Evolutionary conservation across 129 eudicot genomes (phyloP).

Genomic region (Mikania micrantha): DNA sequence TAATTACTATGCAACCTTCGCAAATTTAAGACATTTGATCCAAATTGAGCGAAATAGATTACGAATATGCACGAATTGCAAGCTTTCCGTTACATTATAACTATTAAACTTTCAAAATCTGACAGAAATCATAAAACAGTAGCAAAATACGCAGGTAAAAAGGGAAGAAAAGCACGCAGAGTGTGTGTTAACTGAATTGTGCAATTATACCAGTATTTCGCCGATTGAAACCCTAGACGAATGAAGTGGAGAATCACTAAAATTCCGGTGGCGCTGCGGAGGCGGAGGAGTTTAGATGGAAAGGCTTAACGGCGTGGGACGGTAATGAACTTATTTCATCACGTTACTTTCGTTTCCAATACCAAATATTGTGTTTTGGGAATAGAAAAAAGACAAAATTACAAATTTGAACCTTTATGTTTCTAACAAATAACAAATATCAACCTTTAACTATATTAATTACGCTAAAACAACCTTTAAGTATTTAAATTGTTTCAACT

Average conservation of each 20-base stretch:
- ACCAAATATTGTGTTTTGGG: too few relatives aligned
- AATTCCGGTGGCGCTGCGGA: neutral
- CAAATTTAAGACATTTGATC: neutral
- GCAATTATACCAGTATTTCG: neutral
- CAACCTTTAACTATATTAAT: too few relatives aligned
- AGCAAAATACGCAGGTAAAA: neutral
- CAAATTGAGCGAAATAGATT: neutral
- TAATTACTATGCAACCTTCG: neutral
- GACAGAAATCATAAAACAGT: neutral
- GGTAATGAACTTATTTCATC: neutral
- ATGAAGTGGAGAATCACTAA: neutral
- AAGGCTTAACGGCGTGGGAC: neutral
- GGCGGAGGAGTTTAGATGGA: neutral
- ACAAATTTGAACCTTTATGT: too few relatives aligned
- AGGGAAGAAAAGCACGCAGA: neutral
- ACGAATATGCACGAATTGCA: neutral
- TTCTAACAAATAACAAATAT: too few relatives aligned
- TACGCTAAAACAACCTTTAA: too few relatives aligned
- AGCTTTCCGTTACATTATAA: too few relatives aligned
- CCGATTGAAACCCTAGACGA: neutral
- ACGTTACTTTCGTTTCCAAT: neutral
- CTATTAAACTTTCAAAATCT: neutral
- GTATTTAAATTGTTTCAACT: too few relatives aligned
- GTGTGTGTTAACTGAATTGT: neutral
- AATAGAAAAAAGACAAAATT: too few relatives aligned